These are phyloP conservation scores for Tetrapisispora pingtungensis DNA, from an alignment of 805 yeast species.

Conservation along the genomic window DNA sequence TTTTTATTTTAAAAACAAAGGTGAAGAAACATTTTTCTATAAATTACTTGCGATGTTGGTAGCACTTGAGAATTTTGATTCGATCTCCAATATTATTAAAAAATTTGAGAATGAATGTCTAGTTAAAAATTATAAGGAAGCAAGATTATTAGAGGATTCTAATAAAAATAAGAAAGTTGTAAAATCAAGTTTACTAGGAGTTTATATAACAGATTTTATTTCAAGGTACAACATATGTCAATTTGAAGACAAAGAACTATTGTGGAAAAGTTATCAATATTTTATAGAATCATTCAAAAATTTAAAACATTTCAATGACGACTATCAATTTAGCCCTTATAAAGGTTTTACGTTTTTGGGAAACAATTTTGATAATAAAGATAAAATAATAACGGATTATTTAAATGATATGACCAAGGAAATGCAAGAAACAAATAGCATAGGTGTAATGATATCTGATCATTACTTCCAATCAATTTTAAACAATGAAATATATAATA, in stretches of 20 bases:
- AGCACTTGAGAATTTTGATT: constrained; percentile 10
- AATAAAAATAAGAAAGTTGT: neutral
- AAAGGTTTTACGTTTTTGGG: neutral
- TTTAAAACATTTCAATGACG: neutral
- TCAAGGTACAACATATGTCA: constrained; percentile 3
- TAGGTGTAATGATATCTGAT: constrained; percentile 6
- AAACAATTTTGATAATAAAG: neutral
- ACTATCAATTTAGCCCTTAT: neutral
- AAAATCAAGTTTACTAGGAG: constrained; percentile 10
- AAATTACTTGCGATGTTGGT: constrained; percentile 2
- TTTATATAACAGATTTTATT: constrained; percentile 2
- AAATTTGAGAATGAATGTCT: constrained; percentile 9
- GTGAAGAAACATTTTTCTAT: neutral
- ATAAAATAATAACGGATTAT: neutral
- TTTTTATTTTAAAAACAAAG: constrained; percentile 3
- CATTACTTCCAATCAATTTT: constrained; percentile 19
- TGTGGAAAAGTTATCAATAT: constrained; percentile 5
- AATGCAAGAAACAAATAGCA: neutral
- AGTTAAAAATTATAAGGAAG: constrained; percentile 5
- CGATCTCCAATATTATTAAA: constrained; percentile 6
- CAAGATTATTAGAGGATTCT: neutral
- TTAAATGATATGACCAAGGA: neutral
- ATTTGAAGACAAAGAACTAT: constrained; percentile 6
- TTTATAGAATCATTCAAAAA: constrained; percentile 1
- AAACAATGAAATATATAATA: constrained; percentile 13